These are phyloP conservation scores for Helicocarpus griseus DNA, from an alignment of 2,329 filamentous ascomycete genomes.

Conservation along the genomic window DNA sequence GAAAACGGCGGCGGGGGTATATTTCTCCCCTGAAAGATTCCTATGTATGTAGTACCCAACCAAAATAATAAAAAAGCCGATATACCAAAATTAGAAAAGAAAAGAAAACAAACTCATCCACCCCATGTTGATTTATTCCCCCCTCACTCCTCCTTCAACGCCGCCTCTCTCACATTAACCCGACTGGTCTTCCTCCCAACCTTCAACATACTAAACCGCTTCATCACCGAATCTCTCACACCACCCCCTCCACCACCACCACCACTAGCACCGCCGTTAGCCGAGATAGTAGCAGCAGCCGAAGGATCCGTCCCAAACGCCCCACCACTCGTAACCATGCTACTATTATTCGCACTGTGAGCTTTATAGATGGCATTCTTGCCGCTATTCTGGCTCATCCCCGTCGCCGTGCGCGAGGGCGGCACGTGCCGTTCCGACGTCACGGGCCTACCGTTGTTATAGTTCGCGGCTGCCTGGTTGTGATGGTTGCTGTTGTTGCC, in stretches of 20 bases:
- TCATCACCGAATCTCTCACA: slow-evolving; percentile 57
- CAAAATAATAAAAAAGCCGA: background rate
- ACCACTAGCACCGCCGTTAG: slow-evolving; percentile 1
- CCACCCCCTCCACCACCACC: slow-evolving; percentile 13
- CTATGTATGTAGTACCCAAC: background rate
- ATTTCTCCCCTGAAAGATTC: background rate
- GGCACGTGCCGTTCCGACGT: slow-evolving; percentile 1
- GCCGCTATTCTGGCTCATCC: background rate
- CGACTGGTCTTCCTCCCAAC: slow-evolving; percentile 61
- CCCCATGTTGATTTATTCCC: too few relatives aligned
- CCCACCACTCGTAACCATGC: background rate
- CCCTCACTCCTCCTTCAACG: slow-evolving; percentile 28
- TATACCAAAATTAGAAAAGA: background rate
- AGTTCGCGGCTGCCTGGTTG: background rate
- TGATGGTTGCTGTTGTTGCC: background rate
- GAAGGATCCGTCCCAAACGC: too few relatives aligned
- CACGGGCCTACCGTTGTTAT: background rate
- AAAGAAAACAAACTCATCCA: too few relatives aligned
- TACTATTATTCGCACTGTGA: background rate
- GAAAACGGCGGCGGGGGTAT: too few relatives aligned
- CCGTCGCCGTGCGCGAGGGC: background rate
- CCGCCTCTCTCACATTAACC: slow-evolving; percentile 31
- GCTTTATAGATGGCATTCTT: background rate
- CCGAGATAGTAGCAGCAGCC: background rate
- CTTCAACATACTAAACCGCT: slow-evolving; percentile 68